Evolutionary conservation across 306 rosid species (phyloP), one percentile per base, ranked within the genome.

Genomic region (Quercus suber): DNA sequence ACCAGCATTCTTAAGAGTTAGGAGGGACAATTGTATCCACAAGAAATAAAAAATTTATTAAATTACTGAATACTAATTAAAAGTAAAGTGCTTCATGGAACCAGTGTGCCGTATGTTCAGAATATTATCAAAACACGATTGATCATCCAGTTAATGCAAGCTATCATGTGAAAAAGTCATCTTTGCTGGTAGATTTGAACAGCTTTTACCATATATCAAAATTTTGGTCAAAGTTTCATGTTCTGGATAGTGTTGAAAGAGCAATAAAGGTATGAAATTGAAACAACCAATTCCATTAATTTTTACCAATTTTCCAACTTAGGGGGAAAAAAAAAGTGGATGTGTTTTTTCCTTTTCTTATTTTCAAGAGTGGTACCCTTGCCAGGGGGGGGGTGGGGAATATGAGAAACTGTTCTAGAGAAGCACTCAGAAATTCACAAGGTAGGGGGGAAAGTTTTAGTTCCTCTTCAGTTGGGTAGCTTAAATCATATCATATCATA

Each of bases 321-420:
- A 21, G 64, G 35, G 35, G 6, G 2, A 17, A 14, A 61, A 27
- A 61, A 23, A 27, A 61, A 6, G 25, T 61, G 19, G 15, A 61
- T 23, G n/a, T 13, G 8, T 23, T 27, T 11, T 23, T 61, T 27
- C 28, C 15, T 7, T 23, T 61, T 25, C 63, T n/a, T 57, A 3
- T 61, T 27, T 27, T 61, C 27, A 61, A 33, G 35, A 8, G 37
- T 61, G 68, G 68, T 13, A 31, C 33, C 68, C 19, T n/a, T n/a
- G n/a, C n/a, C n/a, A n/a, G n/a, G 0, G 2, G 64, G 30, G 64
- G 0, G 5, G 63, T 15, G 35, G 0, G 0, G 0, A 0, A 1
- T n/a, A 58, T 10, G 5, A 20, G 65, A 21, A 58, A 58, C 6
- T 21, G 17, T 58, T 58, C 14, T 14, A 61, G 18, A 4, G 18